Evolutionary conservation across 2,329 filamentous ascomycete genomes (phyloP), one percentile per base, ranked within the genome.

Genomic region (Curvularia sp.): DNA sequence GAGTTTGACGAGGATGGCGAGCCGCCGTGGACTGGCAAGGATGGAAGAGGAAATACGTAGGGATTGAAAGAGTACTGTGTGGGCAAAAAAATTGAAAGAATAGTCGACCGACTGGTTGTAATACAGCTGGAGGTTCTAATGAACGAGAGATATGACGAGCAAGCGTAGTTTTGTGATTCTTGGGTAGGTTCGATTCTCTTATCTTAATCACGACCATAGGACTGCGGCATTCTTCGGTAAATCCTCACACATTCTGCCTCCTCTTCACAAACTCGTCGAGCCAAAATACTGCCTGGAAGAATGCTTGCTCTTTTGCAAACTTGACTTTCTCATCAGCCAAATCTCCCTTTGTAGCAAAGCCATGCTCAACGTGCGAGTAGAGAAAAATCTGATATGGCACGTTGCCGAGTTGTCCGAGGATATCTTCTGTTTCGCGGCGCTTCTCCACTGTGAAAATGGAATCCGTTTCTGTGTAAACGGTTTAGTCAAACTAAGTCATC

Each of bases 271-370:
- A 81, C 75, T 87, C 81, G 65, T 90, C 84, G 66, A 96, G 93
- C 92, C 92, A 96, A 51, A 81, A 75, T 50, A 93, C 82, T 34
- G 91, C 91, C 81, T 95, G 92, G 63, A 83, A 70, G 74, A 95
- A 95, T 5, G 92, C 91, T 78, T 89, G 86, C 79, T 96, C 90
- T 83, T 92, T 93, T 36, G 90, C 88, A 68, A 84, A 94, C 74
- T 84, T 87, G 70, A 85, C 76, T 45, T 80, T 63, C 74, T 82
- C 83, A 62, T 87, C 82, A 60, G 70, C 82, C 30, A 83, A 58
- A 72, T 95, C 89, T 27, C 82, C 83, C 54, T 91, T 85, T 2
- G 93, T 87, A 8, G 87, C 82, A 69, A 95, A 96, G 0, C 92
- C 92, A 75, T 96, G 92, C 54, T 78, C 77, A 28, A 91, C 87